Conservation (phyloP, 225 moss, liverwort and hornwort species). For the Marchantia polymorpha region DNA sequence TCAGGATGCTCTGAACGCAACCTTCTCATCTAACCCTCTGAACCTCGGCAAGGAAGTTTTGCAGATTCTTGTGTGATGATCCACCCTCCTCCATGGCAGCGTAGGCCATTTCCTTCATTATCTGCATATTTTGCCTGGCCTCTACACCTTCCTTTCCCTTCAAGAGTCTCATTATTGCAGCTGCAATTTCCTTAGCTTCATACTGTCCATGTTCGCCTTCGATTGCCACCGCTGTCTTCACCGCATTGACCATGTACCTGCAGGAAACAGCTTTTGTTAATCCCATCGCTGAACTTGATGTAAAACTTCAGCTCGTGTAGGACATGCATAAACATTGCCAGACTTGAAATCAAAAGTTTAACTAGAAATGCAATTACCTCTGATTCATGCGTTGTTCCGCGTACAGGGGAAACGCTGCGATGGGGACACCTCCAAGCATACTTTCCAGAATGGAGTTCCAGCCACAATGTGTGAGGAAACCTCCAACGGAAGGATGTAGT, state of each 20-base stretch:
- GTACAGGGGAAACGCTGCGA: constrained; percentile 32
- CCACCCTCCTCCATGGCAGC: constrained; percentile 7
- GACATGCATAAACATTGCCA: background rate
- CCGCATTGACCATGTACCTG: background rate
- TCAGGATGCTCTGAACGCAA: too few relatives aligned
- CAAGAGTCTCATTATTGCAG: background rate
- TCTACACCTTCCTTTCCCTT: constrained; percentile 13
- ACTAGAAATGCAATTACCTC: constrained; percentile 15
- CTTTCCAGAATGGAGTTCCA: constrained; percentile 43
- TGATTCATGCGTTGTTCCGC: constrained; percentile 40
- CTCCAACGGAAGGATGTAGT: constrained; percentile 32
- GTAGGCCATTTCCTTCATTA: background rate
- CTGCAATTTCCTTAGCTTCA: constrained; percentile 2
- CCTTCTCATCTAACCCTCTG: too few relatives aligned
- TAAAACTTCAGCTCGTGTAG: too few relatives aligned
- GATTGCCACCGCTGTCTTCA: constrained; percentile 6
- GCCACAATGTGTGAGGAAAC: constrained; percentile 41
- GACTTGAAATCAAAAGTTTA: background rate
- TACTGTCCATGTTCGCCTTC: background rate
- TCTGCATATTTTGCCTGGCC: background rate
- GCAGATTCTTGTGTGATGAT: background rate
- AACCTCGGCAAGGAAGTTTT: constrained; percentile 6
- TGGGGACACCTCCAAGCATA: constrained; percentile 37
- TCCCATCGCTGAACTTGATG: background rate
- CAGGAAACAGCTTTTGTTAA: background rate